These are phyloP conservation scores for Macrocybe gigantea DNA, from an alignment of 768 basidiomycete species.

Conservation along the genomic window DNA sequence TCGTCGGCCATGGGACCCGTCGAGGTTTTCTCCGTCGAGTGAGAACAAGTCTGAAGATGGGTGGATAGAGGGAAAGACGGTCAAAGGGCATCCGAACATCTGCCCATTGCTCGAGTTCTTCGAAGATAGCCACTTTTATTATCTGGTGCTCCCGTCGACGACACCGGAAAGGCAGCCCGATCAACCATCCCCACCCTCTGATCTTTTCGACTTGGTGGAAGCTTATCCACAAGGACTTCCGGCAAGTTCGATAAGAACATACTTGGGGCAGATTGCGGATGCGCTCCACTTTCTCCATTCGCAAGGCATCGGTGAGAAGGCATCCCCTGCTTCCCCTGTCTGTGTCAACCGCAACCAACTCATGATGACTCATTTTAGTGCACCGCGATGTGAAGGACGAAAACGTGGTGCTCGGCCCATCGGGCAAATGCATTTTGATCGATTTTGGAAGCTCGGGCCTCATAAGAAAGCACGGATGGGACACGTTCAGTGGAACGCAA, in stretches of 20 bases:
- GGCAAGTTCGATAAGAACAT: slow-evolving; percentile 65
- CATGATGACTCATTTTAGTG: slow-evolving; percentile 37
- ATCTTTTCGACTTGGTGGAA: slow-evolving; percentile 96
- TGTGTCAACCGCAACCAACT: neutral
- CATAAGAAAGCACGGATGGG: slow-evolving; percentile 81
- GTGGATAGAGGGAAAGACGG: slow-evolving; percentile 66
- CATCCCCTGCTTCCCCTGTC: neutral
- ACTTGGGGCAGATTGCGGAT: slow-evolving; percentile 92
- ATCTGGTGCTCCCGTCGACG: slow-evolving; percentile 81
- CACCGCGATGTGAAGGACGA: slow-evolving; percentile 99
- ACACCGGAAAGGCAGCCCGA: slow-evolving; percentile 51
- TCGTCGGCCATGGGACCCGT: slow-evolving; percentile 80
- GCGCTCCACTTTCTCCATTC: slow-evolving; percentile 85
- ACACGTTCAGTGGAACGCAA: slow-evolving; percentile 90
- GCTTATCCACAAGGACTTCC: slow-evolving; percentile 81
- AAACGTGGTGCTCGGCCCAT: slow-evolving; percentile 80
- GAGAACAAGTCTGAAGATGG: slow-evolving; percentile 23
- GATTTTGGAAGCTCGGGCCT: slow-evolving; percentile 95
- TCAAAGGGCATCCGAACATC: slow-evolving; percentile 93
- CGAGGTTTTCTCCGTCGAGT: slow-evolving; percentile 30
- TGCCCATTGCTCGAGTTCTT: slow-evolving; percentile 95
- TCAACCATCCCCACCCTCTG: slow-evolving; percentile 56
- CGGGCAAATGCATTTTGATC: slow-evolving; percentile 85
- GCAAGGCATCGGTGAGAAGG: slow-evolving; percentile 76
- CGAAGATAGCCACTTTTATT: slow-evolving; percentile 95